Percentiles rank a stretch among this genome's conserved stretches.
These are phyloP conservation scores for Hortiboletus flavorubellus DNA, from an alignment of 768 basidiomycete species.

Conservation along the genomic window DNA sequence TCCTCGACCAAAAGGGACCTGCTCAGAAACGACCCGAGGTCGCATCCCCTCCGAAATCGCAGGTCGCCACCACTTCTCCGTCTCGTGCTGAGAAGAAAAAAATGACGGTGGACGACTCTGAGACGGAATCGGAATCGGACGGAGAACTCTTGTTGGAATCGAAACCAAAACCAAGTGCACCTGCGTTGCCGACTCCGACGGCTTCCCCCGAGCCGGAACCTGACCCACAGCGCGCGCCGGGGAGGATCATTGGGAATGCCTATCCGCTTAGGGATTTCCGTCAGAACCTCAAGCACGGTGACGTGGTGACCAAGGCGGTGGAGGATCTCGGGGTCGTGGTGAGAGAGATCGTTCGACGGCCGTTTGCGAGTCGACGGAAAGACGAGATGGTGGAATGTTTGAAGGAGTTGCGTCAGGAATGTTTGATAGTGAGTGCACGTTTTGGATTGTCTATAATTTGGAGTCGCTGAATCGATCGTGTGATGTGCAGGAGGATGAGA, in stretches of 20 bases:
- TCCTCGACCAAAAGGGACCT: constrained; percentile 42
- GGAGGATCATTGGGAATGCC: constrained; percentile 72
- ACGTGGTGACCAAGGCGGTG: constrained; percentile 81
- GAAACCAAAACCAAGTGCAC: constrained; percentile 10
- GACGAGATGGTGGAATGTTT: constrained; percentile 75
- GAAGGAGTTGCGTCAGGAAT: constrained; percentile 60
- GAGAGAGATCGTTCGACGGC: constrained; percentile 61
- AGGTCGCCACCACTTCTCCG: not conserved
- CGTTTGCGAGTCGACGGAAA: constrained; percentile 66
- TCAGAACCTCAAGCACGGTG: constrained; percentile 65
- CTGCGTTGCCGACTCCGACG: constrained; percentile 50
- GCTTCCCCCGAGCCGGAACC: constrained; percentile 43
- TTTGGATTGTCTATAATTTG: not conserved
- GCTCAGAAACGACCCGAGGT: constrained; percentile 16
- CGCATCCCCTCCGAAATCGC: constrained; percentile 7
- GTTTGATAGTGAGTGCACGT: constrained; percentile 49
- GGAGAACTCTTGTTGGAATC: constrained; percentile 23
- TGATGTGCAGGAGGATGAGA: constrained; percentile 67
- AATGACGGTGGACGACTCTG: constrained; percentile 37
- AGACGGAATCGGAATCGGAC: constrained; percentile 53
- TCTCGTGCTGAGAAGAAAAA: constrained; percentile 17
- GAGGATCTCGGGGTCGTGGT: constrained; percentile 74
- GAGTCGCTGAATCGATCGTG: not conserved
- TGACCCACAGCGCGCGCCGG: constrained; percentile 56
- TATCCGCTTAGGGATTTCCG: constrained; percentile 77